phyloP scores from a whole-genome alignment of 129 eudicot species.

The Artemisia annua region DNA sequence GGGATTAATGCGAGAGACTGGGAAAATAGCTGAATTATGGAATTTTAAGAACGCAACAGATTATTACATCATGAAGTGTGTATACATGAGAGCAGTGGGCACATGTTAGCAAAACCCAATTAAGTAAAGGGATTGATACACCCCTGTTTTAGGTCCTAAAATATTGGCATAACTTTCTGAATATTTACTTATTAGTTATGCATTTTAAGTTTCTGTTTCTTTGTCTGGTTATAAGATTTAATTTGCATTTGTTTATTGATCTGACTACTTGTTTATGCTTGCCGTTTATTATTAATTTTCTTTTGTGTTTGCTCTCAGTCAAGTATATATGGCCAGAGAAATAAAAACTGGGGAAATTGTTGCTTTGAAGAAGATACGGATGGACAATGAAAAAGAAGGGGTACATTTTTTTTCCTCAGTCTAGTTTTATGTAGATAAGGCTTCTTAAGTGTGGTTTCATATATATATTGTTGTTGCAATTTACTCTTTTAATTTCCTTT shows the following conservation, averaged over 20 bases:
- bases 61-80: too few species aligned
- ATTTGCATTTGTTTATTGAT: slow-evolving; percentile 13
- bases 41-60: too few species aligned
- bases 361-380: slow-evolving; percentile 68
- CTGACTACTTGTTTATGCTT: background rate
- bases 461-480: background rate
- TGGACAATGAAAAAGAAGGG: slow-evolving; percentile 66
- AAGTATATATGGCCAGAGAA: slow-evolving; percentile 70
- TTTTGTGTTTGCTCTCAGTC: slow-evolving; percentile 36
- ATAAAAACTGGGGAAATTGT: slow-evolving; percentile 57
- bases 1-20: too few species aligned
- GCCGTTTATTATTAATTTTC: background rate
- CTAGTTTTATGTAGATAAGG: background rate
- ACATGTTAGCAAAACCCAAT: too few species aligned
- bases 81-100: too few species aligned
- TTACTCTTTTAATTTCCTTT: slow-evolving; percentile 10
- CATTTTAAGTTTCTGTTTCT: too few species aligned
- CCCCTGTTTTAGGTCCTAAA: too few species aligned
- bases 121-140: too few species aligned
- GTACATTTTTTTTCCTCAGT: slow-evolving; percentile 25
- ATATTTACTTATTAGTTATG: too few species aligned
- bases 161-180: too few species aligned
- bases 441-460: slow-evolving; percentile 2
- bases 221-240: too few species aligned
- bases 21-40: too few species aligned